These are phyloP conservation scores for Puccinia brachypodii DNA, from an alignment of 1,284 basidiomycete species.

Conservation along the genomic window DNA sequence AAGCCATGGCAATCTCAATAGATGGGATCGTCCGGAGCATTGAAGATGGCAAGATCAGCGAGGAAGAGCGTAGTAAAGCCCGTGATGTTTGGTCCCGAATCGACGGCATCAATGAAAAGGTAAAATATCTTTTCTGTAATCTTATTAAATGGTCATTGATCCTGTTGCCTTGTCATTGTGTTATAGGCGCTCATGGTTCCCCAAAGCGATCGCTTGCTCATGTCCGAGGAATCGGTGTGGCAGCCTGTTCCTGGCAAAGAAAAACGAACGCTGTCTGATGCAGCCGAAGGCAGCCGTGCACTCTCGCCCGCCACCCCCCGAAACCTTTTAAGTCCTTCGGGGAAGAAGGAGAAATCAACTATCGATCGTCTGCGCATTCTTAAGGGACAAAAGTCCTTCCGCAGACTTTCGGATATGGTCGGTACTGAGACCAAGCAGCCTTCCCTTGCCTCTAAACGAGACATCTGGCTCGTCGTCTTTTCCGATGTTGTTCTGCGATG, in stretches of 20 bases:
- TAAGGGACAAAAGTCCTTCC: slow-evolving; percentile 51
- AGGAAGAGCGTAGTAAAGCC: slow-evolving; percentile 90
- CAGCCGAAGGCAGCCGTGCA: slow-evolving; percentile 10
- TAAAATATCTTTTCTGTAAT: not conserved
- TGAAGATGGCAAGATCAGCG: slow-evolving; percentile 94
- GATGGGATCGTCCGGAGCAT: slow-evolving; percentile 92
- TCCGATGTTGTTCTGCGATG: slow-evolving; percentile 92
- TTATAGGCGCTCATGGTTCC: slow-evolving; percentile 71
- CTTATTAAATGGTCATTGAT: not conserved
- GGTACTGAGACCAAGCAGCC: slow-evolving; percentile 51
- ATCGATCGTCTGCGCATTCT: slow-evolving; percentile 45
- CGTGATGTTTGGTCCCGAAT: slow-evolving; percentile 92
- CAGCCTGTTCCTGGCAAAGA: slow-evolving; percentile 40
- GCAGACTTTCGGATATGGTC: slow-evolving; percentile 54
- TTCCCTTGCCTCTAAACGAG: slow-evolving; percentile 62
- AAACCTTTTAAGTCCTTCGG: not conserved
- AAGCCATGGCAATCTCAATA: slow-evolving; percentile 94
- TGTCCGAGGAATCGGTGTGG: slow-evolving; percentile 69
- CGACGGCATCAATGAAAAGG: slow-evolving; percentile 77
- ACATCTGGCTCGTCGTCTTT: slow-evolving; percentile 90
- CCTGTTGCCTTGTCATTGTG: not conserved
- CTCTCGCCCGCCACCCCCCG: not conserved
- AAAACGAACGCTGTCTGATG: slow-evolving; percentile 41
- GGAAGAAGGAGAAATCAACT: slow-evolving; percentile 30
- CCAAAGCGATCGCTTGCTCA: slow-evolving; percentile 78